These are phyloP conservation scores for Calonectria multiphialidica DNA, from an alignment of 2,329 filamentous ascomycete species.

Conservation along the genomic window DNA sequence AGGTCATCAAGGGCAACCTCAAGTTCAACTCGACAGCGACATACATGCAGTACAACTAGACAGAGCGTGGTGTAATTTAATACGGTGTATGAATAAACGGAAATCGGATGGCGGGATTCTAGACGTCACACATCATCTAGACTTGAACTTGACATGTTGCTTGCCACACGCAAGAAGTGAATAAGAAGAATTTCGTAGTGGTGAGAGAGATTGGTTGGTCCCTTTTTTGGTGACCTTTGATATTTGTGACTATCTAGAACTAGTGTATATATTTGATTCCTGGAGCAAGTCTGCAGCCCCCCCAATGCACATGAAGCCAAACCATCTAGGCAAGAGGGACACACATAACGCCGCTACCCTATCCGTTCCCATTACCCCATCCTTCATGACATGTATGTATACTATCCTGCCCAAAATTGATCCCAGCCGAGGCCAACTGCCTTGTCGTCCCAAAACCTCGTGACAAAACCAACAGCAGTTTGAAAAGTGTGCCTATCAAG, in stretches of 20 bases:
- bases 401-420: slow-evolving; percentile 1
- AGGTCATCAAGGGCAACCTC: slow-evolving; percentile 98
- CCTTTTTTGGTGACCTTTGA: not conserved
- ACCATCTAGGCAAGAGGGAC: slow-evolving; percentile 16
- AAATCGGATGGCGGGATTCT: slow-evolving; percentile 40
- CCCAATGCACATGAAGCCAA: slow-evolving; percentile 19
- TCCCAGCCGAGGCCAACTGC: slow-evolving; percentile 1
- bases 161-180: slow-evolving; percentile 25
- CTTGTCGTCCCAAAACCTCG: not conserved
- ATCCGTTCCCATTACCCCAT: slow-evolving; percentile 28
- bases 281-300: slow-evolving; percentile 14
- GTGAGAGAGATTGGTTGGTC: not conserved
- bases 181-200: not conserved
- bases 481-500: slow-evolving; percentile 9
- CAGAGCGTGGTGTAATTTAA: slow-evolving; percentile 42
- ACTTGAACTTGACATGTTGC: slow-evolving; percentile 37
- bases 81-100: slow-evolving; percentile 50
- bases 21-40: slow-evolving; percentile 99
- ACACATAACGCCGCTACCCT: slow-evolving; percentile 35
- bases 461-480: not conserved
- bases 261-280: slow-evolving; percentile 24
- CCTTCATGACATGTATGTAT: slow-evolving; percentile 20
- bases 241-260: slow-evolving; percentile 35
- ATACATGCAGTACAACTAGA: slow-evolving; percentile 99
- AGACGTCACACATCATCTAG: slow-evolving; percentile 39